Base-by-base conservation (phyloP, 495 filamentous ascomycete genomes). In the Aspergillus baeticus region DNA sequence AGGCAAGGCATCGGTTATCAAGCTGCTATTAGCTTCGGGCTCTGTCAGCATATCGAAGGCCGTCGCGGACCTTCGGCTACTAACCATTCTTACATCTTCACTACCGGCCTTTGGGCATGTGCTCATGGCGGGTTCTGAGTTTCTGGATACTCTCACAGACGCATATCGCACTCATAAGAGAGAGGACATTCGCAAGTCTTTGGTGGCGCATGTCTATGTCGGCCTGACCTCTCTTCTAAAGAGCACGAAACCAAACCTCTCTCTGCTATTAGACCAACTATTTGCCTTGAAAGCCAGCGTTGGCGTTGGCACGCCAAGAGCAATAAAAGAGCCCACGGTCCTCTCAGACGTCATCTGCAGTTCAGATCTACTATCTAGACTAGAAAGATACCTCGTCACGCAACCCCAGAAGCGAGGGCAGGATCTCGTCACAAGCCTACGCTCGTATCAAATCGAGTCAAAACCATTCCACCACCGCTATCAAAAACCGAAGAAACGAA, bases 51-150 rank as follows among this genome's bases (percentile, higher is more conserved):
- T 54, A 23, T 47, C 67, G 68, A 64, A 53, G n/a, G 37, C 66
- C 6, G 53, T 71, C 18, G 44, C 58, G 17, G 69, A 78, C 41
- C 60, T 76, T 44, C 70, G 76, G 53, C 52, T 69, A 10, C 52
- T 78, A 54, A 78, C 74, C 6, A 65, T 78, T 39, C 57, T 78
- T 39, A 61, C 67, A 6, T 77, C 73, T 7, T 61, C 59, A 7
- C 58, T 75, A 23, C 69, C 68, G 26, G 60, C 58, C 33, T 65
- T 58, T 63, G 77, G 77, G 35, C 72, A 77, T 37, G 84, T 86
- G 62, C 84, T 96, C 44, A 79, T 95, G 67, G 85, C 85, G 1
- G 92, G 92, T 15, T 89, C 89, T 44, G 92, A 96, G 67, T 92
- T 92, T 62, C 64, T 96, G 11, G 92, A 96, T 63, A 84, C 86